Conservation (phyloP, 495 filamentous ascomycete genomes). For the Aspergillus carlsbadensis region DNA sequence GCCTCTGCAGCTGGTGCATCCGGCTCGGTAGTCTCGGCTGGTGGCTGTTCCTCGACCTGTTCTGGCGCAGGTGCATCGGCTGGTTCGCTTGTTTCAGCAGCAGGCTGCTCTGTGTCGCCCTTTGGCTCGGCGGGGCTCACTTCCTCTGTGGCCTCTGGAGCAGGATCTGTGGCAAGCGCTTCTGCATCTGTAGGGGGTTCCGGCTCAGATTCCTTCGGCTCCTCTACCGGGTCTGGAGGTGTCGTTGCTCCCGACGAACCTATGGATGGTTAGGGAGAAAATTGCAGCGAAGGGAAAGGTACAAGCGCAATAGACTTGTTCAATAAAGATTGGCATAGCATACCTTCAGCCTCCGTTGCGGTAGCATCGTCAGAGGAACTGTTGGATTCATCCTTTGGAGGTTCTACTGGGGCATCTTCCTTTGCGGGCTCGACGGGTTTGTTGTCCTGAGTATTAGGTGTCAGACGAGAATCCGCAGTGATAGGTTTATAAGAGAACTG, state of each 20-base stretch:
- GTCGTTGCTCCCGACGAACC: slow-evolving; percentile 29
- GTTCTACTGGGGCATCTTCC: slow-evolving; percentile 22
- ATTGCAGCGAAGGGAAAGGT: not conserved
- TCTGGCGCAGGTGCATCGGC: slow-evolving; percentile 1
- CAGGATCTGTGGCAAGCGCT: slow-evolving; percentile 15
- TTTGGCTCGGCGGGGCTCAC: slow-evolving; percentile 6
- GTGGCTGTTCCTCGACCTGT: not conserved
- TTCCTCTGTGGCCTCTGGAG: slow-evolving; percentile 20
- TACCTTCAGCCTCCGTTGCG: slow-evolving; percentile 29
- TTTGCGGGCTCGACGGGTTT: slow-evolving; percentile 30
- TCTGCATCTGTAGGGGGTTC: slow-evolving; percentile 27
- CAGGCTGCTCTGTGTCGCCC: slow-evolving; percentile 2
- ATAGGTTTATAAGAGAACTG: slow-evolving; percentile 39
- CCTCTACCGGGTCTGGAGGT: slow-evolving; percentile 27
- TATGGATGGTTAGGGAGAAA: slow-evolving; percentile 23
- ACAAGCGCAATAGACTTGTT: too few relatives aligned
- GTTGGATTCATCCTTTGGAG: slow-evolving; percentile 24
- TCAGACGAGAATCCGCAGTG: slow-evolving; percentile 37
- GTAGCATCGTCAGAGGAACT: slow-evolving; percentile 24
- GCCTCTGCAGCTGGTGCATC: not conserved
- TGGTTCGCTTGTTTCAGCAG: slow-evolving; percentile 4
- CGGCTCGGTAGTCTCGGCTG: not conserved
- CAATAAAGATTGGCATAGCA: not conserved
- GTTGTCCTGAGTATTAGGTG: slow-evolving; percentile 41
- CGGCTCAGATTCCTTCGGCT: slow-evolving; percentile 17